Conservation (phyloP, 163 green algal species). For the Chloromonas sp. region DNA sequence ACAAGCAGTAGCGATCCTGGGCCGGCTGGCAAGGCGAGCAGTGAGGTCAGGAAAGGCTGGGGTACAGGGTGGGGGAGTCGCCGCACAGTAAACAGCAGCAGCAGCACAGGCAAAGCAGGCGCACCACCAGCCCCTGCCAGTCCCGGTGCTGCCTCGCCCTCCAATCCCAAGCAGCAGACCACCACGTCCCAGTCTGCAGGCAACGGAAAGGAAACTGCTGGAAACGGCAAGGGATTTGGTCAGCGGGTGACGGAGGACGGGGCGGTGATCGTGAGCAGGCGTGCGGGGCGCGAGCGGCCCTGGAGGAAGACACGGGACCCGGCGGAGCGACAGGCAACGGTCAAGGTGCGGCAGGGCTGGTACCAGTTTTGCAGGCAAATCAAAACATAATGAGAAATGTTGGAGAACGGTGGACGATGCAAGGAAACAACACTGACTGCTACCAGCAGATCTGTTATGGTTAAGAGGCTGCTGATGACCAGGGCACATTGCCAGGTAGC, state of each 20-base stretch:
- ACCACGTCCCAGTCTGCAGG: background rate
- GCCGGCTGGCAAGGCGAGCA: too few species aligned
- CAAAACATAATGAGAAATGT: background rate
- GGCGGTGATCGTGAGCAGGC: constrained; percentile 18
- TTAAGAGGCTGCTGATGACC: background rate
- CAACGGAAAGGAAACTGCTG: too few species aligned
- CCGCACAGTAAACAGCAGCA: background rate
- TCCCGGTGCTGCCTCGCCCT: too few species aligned
- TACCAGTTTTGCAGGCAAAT: background rate
- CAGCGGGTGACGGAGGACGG: constrained; percentile 4
- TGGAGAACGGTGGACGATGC: background rate
- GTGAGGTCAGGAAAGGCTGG: too few species aligned
- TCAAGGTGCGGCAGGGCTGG: constrained; percentile 13
- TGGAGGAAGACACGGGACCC: constrained; percentile 11
- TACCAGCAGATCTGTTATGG: background rate
- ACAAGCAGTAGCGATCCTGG: too few species aligned
- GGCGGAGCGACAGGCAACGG: constrained; percentile 12
- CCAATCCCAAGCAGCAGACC: background rate
- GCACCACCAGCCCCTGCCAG: background rate
- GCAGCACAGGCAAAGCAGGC: background rate
- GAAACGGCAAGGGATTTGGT: background rate
- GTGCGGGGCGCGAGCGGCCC: constrained; percentile 8
- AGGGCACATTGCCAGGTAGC: background rate
- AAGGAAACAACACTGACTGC: background rate
- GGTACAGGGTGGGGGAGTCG: background rate